Base-by-base conservation (phyloP, 208 protist genomes). In the Trypanosomatidae sp. region DNA sequence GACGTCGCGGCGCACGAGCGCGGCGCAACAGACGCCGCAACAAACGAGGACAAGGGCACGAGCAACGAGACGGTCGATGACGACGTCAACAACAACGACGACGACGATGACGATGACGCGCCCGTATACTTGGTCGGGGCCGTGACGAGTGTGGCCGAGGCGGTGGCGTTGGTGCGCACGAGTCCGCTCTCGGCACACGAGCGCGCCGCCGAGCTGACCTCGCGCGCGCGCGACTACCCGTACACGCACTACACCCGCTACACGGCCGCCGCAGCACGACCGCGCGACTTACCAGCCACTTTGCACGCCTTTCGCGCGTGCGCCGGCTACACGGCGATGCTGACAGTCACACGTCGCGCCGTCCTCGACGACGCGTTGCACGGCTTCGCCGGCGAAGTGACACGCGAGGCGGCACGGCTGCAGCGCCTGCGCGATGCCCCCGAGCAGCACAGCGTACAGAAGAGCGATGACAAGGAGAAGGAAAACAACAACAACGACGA, bases 311-410 rank as follows among this genome's bases (percentile, higher is more conserved):
- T 78, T 35, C 54, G 61, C 37, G 47, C 64, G 13, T 61, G 33
- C 22, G 64, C 63, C 0, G 39, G 40, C 32, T 70, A 66, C 56
- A 66, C 54, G 16, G 60, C 72, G 22, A 59, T 60, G 10, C 54
- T 78, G 35, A 54, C 53, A n/a, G 60, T 53, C 2, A 43, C 58
- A 6, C 59, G 64, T 4, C 48, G 59, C 23, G 63, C 64, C 40
- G 16, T 78, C 47, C 64, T 78, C 47, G 50, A 61, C 8, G 69
- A 78, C 43, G 69, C 69, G 2, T 53, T 78, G 4, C 66, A 53
- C 6, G 69, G 69, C 10, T 78, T 78, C 41, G n/a, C n/a, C n/a
- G n/a, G n/a, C n/a, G n/a, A n/a, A n/a, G n/a, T n/a, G n/a, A n/a
- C n/a, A n/a, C n/a, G n/a, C n/a, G n/a, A n/a, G n/a, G n/a, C n/a